Base-by-base conservation (phyloP, 257 asterid species). In the Knoxia roxburghii region DNA sequence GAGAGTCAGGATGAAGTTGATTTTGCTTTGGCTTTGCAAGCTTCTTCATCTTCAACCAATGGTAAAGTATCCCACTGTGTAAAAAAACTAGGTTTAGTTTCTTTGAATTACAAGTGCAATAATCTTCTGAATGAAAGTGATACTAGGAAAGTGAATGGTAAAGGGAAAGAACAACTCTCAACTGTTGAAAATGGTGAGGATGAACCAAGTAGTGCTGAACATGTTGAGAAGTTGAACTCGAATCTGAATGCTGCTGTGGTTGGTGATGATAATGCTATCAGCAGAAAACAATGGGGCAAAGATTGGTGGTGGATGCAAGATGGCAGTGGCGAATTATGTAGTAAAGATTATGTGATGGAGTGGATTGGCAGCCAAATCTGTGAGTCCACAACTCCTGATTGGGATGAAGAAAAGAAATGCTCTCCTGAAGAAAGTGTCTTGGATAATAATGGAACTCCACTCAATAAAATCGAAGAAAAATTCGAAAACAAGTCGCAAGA, bases 251-350 rank as follows among this genome's bases (percentile, higher is more conserved):
- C 61, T 37, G 46, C 64, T 24, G 18, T 51, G 23, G 69, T 51
- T 43, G 76, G 70, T 32, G 68, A 79, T 61, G 84, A 74, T 45
- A 76, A 65, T 21, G 67, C 64, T 59, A 68, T 54, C 2, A 78
- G 83, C 26, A 66, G 76, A 8, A 89, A 85, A 71, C 96, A 81
- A 50, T 88, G 96, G 99, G 97, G 97, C 33, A 88, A 88, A 68
- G 97, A 90, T 68, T 93, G 99, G 99, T 93, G 99, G 99, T 93
- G 99, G 99, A 93, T 52, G 68, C 97, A 93, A 70, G 99, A 93
- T 72, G 99, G 96, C 23, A 85, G 88, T 75, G 97, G 88, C 50
- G 99, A 93, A 74, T 65, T 93, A 68, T 80, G 95, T 29, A 93
- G 95, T 70, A 93, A 84, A 72, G 99, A 93, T 69, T 93, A 93